A percentile compares a stretch with the other conserved stretches of the same genome.
Evolutionary conservation across 2,329 filamentous ascomycete genomes (phyloP).

Genomic region (Volutella citrinella): DNA sequence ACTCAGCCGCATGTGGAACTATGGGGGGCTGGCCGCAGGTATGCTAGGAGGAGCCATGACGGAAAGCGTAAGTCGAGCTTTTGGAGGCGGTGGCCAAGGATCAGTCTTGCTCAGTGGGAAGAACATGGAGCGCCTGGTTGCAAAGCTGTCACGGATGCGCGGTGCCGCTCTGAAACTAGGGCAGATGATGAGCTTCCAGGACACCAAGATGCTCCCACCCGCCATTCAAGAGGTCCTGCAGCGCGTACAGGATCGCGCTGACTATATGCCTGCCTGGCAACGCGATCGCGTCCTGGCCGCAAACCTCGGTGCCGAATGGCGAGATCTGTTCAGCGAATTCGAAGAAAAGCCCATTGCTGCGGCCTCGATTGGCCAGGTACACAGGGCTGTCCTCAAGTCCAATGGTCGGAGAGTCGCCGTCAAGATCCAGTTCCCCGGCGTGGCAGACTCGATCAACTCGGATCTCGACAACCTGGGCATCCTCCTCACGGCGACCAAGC

Average conservation of each 20-base stretch:
- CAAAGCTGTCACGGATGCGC: slow-evolving; percentile 92
- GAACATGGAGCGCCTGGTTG: slow-evolving; percentile 91
- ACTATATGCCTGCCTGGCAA: slow-evolving; percentile 97
- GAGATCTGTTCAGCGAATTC: slow-evolving; percentile 77
- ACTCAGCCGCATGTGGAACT: slow-evolving; percentile 89
- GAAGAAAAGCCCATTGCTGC: slow-evolving; percentile 91
- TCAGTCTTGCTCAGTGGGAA: slow-evolving; percentile 83
- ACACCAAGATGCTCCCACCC: slow-evolving; percentile 87
- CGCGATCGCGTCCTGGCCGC: slow-evolving; percentile 76
- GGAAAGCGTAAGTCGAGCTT: slow-evolving; percentile 77
- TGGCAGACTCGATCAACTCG: slow-evolving; percentile 92
- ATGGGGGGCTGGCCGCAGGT: slow-evolving; percentile 85
- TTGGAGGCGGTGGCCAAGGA: slow-evolving; percentile 64
- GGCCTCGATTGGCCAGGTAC: slow-evolving; percentile 95
- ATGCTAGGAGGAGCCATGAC: slow-evolving; percentile 92
- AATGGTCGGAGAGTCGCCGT: slow-evolving; percentile 79
- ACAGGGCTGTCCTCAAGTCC: slow-evolving; percentile 75
- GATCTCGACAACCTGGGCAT: slow-evolving; percentile 92
- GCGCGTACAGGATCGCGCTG: slow-evolving; percentile 90
- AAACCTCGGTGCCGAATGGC: slow-evolving; percentile 83
- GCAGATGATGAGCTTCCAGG: slow-evolving; percentile 98
- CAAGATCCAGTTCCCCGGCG: slow-evolving; percentile 96
- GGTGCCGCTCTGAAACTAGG: slow-evolving; percentile 95
- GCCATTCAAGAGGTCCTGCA: slow-evolving; percentile 87
- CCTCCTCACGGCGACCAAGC: slow-evolving; percentile 82